phyloP scores from a whole-genome alignment of 192 early-diverging fungal genomes.

The Entrophospora sp. region DNA sequence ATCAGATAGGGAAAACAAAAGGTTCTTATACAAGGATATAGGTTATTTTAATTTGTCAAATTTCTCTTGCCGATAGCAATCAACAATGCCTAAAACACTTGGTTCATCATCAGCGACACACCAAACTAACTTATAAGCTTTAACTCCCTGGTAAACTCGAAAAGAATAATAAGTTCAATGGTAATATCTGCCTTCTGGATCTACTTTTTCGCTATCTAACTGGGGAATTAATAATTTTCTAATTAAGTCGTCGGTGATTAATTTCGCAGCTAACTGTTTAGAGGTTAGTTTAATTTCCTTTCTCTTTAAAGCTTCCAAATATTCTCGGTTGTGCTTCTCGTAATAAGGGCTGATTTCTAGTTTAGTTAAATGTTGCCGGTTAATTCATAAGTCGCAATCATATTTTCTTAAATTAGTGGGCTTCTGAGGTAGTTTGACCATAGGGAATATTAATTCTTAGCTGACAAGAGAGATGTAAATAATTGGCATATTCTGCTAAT shows the following conservation, averaged over 20 bases:
- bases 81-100: not conserved
- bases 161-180: not conserved
- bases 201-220: not conserved
- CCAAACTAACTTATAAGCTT: not conserved
- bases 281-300: not conserved
- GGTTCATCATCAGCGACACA: not conserved
- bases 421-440: not conserved
- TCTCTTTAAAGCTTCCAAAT: not conserved
- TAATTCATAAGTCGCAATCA: not conserved
- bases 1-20: too few relatives aligned
- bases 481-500: not conserved
- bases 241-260: not conserved
- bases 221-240: not conserved
- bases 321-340: not conserved
- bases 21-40: too few relatives aligned
- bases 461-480: not conserved
- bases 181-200: not conserved
- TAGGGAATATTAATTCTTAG: not conserved
- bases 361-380: not conserved
- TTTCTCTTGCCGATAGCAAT: not conserved
- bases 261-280: not conserved
- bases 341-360: not conserved
- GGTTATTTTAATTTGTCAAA: too few relatives aligned
- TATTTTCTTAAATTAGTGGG: not conserved
- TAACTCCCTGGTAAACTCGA: not conserved